phyloP scores from a whole-genome alignment of 2,329 filamentous ascomycete species.

The Botrytis elliptica region DNA sequence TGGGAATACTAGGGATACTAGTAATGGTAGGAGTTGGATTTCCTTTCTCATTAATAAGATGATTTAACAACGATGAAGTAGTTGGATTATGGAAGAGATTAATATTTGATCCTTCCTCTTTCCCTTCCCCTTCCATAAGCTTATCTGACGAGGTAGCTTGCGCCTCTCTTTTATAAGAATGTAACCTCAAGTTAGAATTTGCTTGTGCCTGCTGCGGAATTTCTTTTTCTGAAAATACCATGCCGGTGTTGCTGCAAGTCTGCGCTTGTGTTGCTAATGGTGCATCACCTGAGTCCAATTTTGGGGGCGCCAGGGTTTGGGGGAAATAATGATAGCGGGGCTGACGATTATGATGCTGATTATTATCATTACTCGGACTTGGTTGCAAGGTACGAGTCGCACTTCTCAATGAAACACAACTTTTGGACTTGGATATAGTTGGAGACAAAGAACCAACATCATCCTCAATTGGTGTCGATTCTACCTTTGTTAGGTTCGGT shows the following conservation, averaged over 20 bases:
- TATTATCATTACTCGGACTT: not conserved
- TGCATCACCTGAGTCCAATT: slow-evolving; percentile 4
- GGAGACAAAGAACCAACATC: slow-evolving; percentile 6
- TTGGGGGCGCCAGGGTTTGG: slow-evolving; percentile 16
- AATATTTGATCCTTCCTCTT: slow-evolving; percentile 1
- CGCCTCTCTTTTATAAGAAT: slow-evolving; percentile 15
- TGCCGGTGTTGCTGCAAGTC: slow-evolving; percentile 1
- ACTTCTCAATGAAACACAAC: not conserved
- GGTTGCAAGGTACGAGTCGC: not conserved
- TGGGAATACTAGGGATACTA: not conserved
- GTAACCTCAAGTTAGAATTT: slow-evolving; percentile 5
- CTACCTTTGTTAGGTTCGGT: slow-evolving; percentile 10
- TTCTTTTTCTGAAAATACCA: slow-evolving; percentile 15
- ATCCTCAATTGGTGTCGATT: not conserved
- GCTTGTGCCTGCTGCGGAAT: slow-evolving; percentile 17
- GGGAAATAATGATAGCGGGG: slow-evolving; percentile 9
- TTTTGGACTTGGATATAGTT: not conserved
- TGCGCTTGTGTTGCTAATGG: slow-evolving; percentile 8
- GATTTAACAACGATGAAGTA: not conserved
- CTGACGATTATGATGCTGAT: slow-evolving; percentile 13
- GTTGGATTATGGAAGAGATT: slow-evolving; percentile 11
- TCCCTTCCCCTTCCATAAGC: slow-evolving; percentile 12
- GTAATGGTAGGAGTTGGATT: not conserved
- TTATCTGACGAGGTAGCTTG: slow-evolving; percentile 20
- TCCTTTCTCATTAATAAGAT: slow-evolving; percentile 7